Evolutionary conservation across 1,284 basidiomycete genomes (phyloP), one percentile per base, ranked within the genome.

Genomic region (Apiotrichum gamsii): DNA sequence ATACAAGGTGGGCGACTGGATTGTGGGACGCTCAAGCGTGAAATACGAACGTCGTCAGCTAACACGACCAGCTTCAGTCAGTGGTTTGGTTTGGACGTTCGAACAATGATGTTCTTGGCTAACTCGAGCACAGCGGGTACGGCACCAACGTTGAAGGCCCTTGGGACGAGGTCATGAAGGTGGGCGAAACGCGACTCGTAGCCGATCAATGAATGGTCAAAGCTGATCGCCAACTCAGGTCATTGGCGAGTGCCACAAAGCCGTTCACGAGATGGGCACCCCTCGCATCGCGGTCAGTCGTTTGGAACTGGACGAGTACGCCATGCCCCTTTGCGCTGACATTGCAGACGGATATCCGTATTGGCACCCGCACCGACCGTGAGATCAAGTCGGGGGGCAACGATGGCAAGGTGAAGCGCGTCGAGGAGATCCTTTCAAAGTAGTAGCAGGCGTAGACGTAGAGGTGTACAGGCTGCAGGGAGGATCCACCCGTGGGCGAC

Each of bases 101-200:
- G 8, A 3, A 15, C 19, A 19, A 29, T n/a, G n/a, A n/a, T n/a
- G n/a, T n/a, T n/a, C n/a, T n/a, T n/a, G n/a, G n/a, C 44, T 42
- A 10, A 34, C 28, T 32, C 29, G 10, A 31, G 14, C 1, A 4
- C 57, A 90, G 88, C 61, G 88, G 88, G 3, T 90, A 90, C 61
- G 90, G 90, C 5, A 94, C 90, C 3, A 93, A 93, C 64, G 59
- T 93, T 39, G 89, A 88, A 51, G 89, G 90, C 3, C 83, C 87
- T 0, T 91, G 90, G 89, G 78, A 79, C 25, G 76, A 81, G 47
- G 90, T 95, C 8, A 70, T 67, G 57, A 58, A 60, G 45, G 66
- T 64, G 6, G 28, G 57, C 37, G 5, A 3, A n/a, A 10, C 21
- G 15, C 39, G 29, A 42, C 34, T 4, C 6, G 16, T 9, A 15